Evolutionary conservation across 148 eudicot species (phyloP).

Genomic region (Tetragonia tetragonoides): DNA sequence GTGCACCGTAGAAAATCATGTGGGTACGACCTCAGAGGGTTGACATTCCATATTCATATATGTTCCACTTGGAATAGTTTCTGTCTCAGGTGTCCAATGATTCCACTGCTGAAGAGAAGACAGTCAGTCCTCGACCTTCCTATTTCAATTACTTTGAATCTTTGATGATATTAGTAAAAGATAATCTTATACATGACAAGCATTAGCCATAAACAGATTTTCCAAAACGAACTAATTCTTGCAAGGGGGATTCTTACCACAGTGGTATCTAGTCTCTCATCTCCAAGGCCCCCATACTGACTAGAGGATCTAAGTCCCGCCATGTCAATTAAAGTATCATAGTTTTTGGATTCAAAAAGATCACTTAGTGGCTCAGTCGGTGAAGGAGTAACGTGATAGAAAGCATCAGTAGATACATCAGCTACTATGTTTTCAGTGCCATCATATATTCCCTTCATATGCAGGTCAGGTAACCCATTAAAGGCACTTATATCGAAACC

Average conservation of each 20-base stretch:
- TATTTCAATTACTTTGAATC: not conserved
- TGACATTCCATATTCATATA: constrained; percentile 23
- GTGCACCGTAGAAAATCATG: not conserved
- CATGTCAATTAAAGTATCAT: not conserved
- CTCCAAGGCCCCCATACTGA: constrained; percentile 9
- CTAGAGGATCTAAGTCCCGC: constrained; percentile 12
- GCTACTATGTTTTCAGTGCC: not conserved
- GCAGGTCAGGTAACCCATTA: constrained; percentile 8
- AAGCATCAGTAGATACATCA: not conserved
- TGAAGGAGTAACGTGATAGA: not conserved
- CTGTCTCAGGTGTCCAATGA: constrained; percentile 19
- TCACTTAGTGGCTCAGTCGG: not conserved
- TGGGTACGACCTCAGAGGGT: constrained; percentile 9
- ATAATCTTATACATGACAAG: not conserved
- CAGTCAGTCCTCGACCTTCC: not conserved
- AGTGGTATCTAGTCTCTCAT: constrained; percentile 3
- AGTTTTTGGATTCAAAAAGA: not conserved
- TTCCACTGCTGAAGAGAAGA: constrained; percentile 5
- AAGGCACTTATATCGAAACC: not conserved
- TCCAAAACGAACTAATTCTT: not conserved
- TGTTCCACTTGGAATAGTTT: constrained; percentile 11
- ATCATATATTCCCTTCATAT: constrained; percentile 11
- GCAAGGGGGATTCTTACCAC: constrained; percentile 5
- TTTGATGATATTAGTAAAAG: too few relatives aligned
- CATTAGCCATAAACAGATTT: not conserved